These are phyloP conservation scores for Suhomyces pyralidae DNA, from an alignment of 805 yeast species.

Conservation along the genomic window DNA sequence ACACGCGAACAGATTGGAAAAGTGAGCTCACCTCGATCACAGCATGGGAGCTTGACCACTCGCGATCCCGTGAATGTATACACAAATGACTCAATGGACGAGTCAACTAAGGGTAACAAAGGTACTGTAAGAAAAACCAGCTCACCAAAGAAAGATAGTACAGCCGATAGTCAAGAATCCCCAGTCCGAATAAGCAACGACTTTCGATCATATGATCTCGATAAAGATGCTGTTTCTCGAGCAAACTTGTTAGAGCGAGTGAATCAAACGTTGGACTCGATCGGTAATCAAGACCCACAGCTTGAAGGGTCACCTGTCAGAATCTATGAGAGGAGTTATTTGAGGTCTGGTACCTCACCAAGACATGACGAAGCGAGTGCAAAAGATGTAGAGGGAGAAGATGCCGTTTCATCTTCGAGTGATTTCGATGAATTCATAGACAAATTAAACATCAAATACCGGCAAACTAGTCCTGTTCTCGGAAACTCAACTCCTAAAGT, in stretches of 20 bases:
- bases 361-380: slow-evolving; percentile 6
- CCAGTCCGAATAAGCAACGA: neutral
- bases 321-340: slow-evolving; percentile 6
- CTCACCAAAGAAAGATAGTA: neutral
- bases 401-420: slow-evolving; percentile 6
- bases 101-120: neutral
- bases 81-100: neutral
- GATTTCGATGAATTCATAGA: slow-evolving; percentile 8
- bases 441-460: slow-evolving; percentile 6
- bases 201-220: neutral
- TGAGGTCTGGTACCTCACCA: slow-evolving; percentile 9
- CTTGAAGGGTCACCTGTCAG: neutral
- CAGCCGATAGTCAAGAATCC: neutral
- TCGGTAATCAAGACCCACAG: slow-evolving; percentile 3
- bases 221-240: slow-evolving; percentile 10
- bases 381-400: neutral
- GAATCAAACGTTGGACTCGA: slow-evolving; percentile 11
- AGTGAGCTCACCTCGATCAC: neutral
- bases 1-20: neutral
- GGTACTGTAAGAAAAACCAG: neutral
- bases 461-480: slow-evolving; percentile 9
- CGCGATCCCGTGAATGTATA: neutral
- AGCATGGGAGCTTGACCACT: neutral
- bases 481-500: slow-evolving; percentile 9
- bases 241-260: slow-evolving; percentile 12